A percentile compares a stretch with the other conserved stretches of the same genome.
Conservation (phyloP, 495 filamentous ascomycete genomes). For the Evansstolkia leycettana region DNA sequence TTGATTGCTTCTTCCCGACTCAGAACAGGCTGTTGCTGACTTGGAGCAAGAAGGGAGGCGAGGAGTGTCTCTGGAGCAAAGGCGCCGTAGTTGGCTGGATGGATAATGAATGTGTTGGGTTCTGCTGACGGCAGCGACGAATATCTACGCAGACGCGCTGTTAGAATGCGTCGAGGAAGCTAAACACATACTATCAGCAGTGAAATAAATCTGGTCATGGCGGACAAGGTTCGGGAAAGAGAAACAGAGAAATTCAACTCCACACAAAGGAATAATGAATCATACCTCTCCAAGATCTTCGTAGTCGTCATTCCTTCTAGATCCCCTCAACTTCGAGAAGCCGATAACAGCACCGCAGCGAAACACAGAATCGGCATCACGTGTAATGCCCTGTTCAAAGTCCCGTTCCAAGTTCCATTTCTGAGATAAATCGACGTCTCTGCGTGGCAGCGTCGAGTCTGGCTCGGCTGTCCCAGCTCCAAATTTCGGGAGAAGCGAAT, state of each 20-base stretch:
- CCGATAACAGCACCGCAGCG: conserved; percentile 23
- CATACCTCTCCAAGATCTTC: conserved; percentile 25
- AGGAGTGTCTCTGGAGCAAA: conserved; percentile 65
- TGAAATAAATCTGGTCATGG: too few relatives aligned
- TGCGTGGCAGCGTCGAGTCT: too few relatives aligned
- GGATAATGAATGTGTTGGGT: conserved; percentile 31
- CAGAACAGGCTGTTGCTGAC: conserved; percentile 7
- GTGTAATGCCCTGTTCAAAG: conserved; percentile 13
- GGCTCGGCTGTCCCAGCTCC: conserved; percentile 1
- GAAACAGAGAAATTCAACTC: too few relatives aligned
- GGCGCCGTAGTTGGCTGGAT: conserved; percentile 73
- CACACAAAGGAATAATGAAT: too few relatives aligned
- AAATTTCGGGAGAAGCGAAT: conserved; percentile 13
- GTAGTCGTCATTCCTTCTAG: conserved; percentile 12
- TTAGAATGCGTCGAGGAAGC: conserved; percentile 13
- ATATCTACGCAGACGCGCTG: conserved; percentile 6
- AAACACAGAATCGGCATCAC: conserved; percentile 10
- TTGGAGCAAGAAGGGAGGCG: conserved; percentile 12
- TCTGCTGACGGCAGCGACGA: conserved; percentile 3
- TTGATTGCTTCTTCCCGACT: conserved; percentile 22
- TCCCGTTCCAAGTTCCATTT: conserved; percentile 23
- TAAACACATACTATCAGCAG: background rate
- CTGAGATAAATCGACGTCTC: background rate
- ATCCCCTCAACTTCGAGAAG: conserved; percentile 21
- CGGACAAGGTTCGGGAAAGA: conserved; percentile 2